Base-by-base conservation (phyloP, 164 flowering plant species). In the Vitis rotundifolia region DNA sequence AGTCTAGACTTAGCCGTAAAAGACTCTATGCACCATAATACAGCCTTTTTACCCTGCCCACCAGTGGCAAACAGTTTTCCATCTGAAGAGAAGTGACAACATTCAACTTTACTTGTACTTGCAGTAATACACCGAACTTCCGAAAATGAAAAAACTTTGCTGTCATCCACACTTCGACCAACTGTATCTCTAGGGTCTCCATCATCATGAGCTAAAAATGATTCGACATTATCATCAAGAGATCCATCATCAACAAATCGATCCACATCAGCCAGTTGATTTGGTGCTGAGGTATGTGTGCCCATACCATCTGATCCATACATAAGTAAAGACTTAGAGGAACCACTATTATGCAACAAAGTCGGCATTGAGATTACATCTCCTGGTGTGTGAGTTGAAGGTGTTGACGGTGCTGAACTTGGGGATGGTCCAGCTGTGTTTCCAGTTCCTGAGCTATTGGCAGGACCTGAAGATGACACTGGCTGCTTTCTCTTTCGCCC, bases 21-120 rank as follows among this genome's bases (percentile, higher is more conserved):
- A 59, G 85, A 72, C 49, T 90, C 90, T 1, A 89, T 84, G 73
- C 84, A 74, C 97, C 97, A 92, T 59, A 92, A 66, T 49, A 84
- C 81, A 68, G 84, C 97, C 81, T 82, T 85, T 63, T 75, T 76
- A 52, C 82, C 84, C 31, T 78, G 73, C 29, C 86, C 88, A 74
- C 84, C 88, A 50, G 81, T 78, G 31, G 79, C 88, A 58, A 85
- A 80, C 56, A 82, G 71, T 68, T 85, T 82, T 65, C 88, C 88
- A 74, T 85, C 88, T 9, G 77, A 71, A 31, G 88, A 85, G 68
- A 85, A 80, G 76, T 81, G 71, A 63, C 86, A 85, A 66, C 80
- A 80, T 59, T 78, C 79, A 53, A 85, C 67, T 68, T 77, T 70
- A 63, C 72, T 81, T 14, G 75, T 69, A 67, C 79, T 76, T 31